Evolutionary conservation across 2,329 filamentous ascomycete genomes (phyloP).

Genomic region (Raffaelea deltoideospora): DNA sequence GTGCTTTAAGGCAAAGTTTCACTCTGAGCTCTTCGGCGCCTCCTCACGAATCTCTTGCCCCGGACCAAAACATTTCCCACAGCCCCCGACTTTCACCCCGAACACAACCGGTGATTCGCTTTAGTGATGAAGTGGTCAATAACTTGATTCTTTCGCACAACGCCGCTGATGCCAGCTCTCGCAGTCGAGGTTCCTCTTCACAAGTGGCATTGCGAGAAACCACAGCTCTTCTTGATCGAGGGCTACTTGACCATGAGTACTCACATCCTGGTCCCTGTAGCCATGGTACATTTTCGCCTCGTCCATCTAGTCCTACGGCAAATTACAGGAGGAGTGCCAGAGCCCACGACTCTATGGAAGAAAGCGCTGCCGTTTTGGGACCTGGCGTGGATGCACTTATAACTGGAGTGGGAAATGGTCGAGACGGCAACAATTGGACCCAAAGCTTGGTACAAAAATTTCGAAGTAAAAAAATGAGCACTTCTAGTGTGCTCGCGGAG

Average conservation of each 20-base stretch:
- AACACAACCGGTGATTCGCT: constrained; percentile 3
- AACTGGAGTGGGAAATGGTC: too few relatives aligned
- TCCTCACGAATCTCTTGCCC: too few relatives aligned
- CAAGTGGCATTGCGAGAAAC: too few relatives aligned
- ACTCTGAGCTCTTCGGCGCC: constrained; percentile 9
- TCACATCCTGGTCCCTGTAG: constrained; percentile 39
- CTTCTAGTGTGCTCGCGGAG: constrained; percentile 56
- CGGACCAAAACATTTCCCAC: not conserved
- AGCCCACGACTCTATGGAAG: constrained; percentile 14
- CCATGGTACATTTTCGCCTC: constrained; percentile 65
- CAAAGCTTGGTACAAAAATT: constrained; percentile 21
- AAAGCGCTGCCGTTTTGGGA: not conserved
- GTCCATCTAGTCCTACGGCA: constrained; percentile 33
- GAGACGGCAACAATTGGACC: constrained; percentile 29
- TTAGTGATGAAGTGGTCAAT: constrained; percentile 9
- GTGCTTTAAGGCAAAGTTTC: constrained; percentile 30
- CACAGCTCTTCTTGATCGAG: constrained; percentile 30
- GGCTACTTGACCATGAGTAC: constrained; percentile 19
- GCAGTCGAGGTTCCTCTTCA: constrained; percentile 10
- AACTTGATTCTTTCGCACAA: constrained; percentile 4
- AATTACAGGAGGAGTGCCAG: constrained; percentile 17
- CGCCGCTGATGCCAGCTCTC: constrained; percentile 11
- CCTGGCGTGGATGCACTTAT: too few relatives aligned
- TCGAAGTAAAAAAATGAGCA: constrained; percentile 48
- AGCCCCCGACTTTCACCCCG: constrained; percentile 7